Evolutionary conservation across 2,329 filamentous ascomycete genomes (phyloP), one percentile per base, ranked within the genome.

Genomic region (Cordyceps cicadae): DNA sequence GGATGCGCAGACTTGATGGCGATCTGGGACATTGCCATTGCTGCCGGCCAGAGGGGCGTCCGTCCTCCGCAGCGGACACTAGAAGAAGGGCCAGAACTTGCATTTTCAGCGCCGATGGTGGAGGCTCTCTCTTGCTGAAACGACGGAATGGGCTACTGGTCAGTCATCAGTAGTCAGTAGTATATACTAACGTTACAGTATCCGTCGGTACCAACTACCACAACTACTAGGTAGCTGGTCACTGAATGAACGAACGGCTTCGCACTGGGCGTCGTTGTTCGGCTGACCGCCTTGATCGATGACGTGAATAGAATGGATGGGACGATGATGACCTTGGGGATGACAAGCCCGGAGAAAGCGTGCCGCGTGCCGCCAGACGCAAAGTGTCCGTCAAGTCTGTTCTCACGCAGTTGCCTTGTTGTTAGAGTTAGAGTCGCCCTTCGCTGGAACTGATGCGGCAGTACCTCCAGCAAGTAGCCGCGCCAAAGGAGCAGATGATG

Each of bases 1-100:
- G 49, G 50, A 46, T 48, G 55, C 37, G 15, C 11, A 43, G 46
- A 58, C 55, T 37, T 59, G 46, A 59, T 59, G 57, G 57, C 57
- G 57, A 59, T 59, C 57, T 59, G 57, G 57, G 57, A 59, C 57
- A 59, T 53, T 53, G 57, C 57, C 57, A 59, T 53, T 53, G 57
- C 57, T 59, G 48, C 57, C 57, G 57, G 57, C 49, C 48, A 46
- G 39, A 41, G 46, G 41, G 57, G 48, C 21, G 34, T 29, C 5
- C 21, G 34, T 29, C 5, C 6, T 59, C 57, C 57, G 49, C 57
- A 59, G 26, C 26, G 26, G 37, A 46, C 15, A 59, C 19, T 24
- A 24, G 24, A 11, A 37, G 34, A 37, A 59, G 57, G 37, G 57
- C 57, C 48, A 52, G 39, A 51, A 59, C 34, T 4, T 37, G 34